phyloP scores from a whole-genome alignment of 2,329 filamentous ascomycete genomes.

The Penicillium sp. region DNA sequence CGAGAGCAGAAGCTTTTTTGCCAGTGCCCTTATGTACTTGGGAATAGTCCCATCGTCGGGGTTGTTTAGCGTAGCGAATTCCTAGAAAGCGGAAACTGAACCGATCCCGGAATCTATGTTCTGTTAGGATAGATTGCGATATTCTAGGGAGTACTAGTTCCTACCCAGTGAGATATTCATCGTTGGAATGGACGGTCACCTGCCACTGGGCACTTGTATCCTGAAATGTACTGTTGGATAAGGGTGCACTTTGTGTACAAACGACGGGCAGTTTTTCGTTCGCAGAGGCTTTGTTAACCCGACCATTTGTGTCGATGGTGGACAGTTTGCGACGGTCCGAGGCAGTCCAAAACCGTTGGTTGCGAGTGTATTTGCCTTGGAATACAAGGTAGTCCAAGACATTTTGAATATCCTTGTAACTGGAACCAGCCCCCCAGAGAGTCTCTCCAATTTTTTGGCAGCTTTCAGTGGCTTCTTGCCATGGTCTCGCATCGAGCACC shows the following conservation, averaged over 20 bases:
- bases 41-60: conserved; percentile 48
- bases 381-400: conserved; percentile 14
- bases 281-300: conserved; percentile 6
- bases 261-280: conserved; percentile 12
- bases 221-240: conserved; percentile 10
- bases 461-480: conserved; percentile 11
- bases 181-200: conserved; percentile 13
- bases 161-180: conserved; percentile 19
- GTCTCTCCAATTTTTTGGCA: conserved; percentile 15
- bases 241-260: conserved; percentile 18
- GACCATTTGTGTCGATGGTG: conserved; percentile 11
- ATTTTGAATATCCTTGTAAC: conserved; percentile 1
- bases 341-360: conserved; percentile 15
- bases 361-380: conserved; percentile 3
- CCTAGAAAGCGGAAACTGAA: conserved; percentile 51
- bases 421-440: conserved; percentile 9
- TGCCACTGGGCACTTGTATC: conserved; percentile 15
- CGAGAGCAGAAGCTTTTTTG: conserved; percentile 45
- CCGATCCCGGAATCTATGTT: conserved; percentile 48
- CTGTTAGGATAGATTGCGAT: not conserved
- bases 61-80: conserved; percentile 44
- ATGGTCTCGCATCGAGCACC: conserved; percentile 14
- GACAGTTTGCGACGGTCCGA: conserved; percentile 2
- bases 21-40: conserved; percentile 45
- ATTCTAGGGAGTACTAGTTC: not conserved